These are phyloP conservation scores for Aspergillus asperescens DNA, from an alignment of 495 filamentous ascomycete species.

Conservation along the genomic window DNA sequence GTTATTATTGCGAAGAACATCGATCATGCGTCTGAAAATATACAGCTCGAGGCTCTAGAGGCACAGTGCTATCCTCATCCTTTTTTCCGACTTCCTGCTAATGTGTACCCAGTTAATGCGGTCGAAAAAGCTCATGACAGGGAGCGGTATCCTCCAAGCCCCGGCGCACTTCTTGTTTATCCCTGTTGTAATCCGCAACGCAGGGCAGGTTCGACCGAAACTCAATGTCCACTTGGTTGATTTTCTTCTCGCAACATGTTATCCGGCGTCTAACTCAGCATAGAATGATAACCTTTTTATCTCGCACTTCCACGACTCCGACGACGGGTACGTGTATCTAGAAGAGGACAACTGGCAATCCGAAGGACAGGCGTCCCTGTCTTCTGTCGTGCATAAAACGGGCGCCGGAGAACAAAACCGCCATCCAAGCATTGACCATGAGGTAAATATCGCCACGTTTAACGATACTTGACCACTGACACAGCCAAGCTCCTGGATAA, in stretches of 20 bases:
- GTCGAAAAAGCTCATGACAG: conserved; percentile 67
- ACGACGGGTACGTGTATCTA: conserved; percentile 65
- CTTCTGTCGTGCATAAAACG: conserved; percentile 43
- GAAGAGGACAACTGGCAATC: conserved; percentile 54
- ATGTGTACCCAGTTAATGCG: conserved; percentile 62
- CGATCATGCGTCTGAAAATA: conserved; percentile 56
- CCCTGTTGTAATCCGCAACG: conserved; percentile 52
- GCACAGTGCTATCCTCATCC: conserved; percentile 25
- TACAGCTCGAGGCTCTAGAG: conserved; percentile 87
- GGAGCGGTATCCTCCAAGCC: conserved; percentile 62
- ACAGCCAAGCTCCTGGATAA: conserved; percentile 32
- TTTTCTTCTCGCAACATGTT: background rate
- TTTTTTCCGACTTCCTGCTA: conserved; percentile 1
- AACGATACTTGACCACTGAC: background rate
- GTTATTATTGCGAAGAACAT: conserved; percentile 78
- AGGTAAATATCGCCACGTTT: conserved; percentile 17
- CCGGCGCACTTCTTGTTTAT: conserved; percentile 80
- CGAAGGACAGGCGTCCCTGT: conserved; percentile 39
- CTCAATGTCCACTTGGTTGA: conserved; percentile 48
- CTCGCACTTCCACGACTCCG: conserved; percentile 74
- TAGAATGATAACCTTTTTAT: conserved; percentile 84
- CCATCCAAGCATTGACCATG: conserved; percentile 18
- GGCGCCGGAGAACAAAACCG: conserved; percentile 8
- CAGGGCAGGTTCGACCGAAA: conserved; percentile 24
- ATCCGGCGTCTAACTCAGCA: conserved; percentile 2